These are phyloP conservation scores for Umbelopsis sp. DNA, from an alignment of 192 early-diverging fungal genomes.

Conservation along the genomic window DNA sequence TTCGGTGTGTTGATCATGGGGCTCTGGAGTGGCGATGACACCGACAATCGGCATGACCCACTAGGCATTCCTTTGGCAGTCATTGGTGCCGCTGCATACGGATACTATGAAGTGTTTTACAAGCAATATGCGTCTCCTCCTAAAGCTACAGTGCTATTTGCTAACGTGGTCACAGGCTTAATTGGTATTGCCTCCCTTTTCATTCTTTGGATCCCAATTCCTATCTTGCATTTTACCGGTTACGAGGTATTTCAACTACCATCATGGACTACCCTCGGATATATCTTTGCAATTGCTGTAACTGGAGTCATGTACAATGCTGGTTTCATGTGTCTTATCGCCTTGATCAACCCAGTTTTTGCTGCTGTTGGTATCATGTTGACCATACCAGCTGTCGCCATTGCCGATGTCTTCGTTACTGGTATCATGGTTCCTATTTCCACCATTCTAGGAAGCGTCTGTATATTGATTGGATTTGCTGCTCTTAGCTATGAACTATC, in stretches of 20 bases:
- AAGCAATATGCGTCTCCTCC: constrained; percentile 73
- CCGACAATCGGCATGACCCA: not conserved
- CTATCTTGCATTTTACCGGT: constrained; percentile 60
- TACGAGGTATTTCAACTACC: constrained; percentile 74
- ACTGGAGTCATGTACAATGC: constrained; percentile 78
- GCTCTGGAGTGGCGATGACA: constrained; percentile 33
- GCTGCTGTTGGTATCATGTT: constrained; percentile 82
- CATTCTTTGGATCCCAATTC: constrained; percentile 74
- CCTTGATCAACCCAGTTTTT: constrained; percentile 68
- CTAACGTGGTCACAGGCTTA: constrained; percentile 69
- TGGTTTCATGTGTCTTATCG: constrained; percentile 76
- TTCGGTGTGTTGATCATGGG: constrained; percentile 71
- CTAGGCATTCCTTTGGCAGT: constrained; percentile 65
- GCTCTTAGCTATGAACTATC: constrained; percentile 38
- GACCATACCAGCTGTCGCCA: constrained; percentile 73
- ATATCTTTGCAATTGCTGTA: constrained; percentile 65
- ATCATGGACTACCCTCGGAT: constrained; percentile 44
- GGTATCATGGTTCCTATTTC: constrained; percentile 52
- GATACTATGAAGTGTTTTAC: constrained; percentile 83
- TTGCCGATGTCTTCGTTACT: constrained; percentile 54
- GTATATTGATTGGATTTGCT: constrained; percentile 57
- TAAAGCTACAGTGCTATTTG: constrained; percentile 65
- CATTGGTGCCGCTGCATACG: constrained; percentile 65
- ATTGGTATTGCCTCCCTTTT: constrained; percentile 71
- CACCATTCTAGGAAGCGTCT: constrained; percentile 51